Evolutionary conservation across 306 rosid species (phyloP), one percentile per base, ranked within the genome.

Genomic region (Carpinus fangiana): DNA sequence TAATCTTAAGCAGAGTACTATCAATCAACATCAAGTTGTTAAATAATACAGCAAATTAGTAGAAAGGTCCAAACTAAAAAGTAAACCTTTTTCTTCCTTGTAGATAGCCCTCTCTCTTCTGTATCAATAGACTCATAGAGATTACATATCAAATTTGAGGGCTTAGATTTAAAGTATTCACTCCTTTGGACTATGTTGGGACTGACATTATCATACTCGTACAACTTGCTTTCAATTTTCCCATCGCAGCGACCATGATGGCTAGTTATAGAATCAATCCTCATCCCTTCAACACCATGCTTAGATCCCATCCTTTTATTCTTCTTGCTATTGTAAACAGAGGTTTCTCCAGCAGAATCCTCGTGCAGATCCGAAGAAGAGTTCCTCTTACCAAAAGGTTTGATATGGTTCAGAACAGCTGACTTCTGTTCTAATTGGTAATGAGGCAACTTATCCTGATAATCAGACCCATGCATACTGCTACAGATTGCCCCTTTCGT

Each of bases 351-450:
- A 67, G 73, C 81, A 74, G 92, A 80, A 71, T 86, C 94, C 72
- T 87, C 97, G 62, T 84, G 86, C 76, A 85, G 78, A 85, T 90
- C 93, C 69, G 82, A 80, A 82, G 93, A 72, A 69, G 97, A 84
- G 86, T 85, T 91, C 84, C 82, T 85, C 38, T 81, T 86, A 77
- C 90, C 85, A 52, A 87, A 79, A 64, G 85, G 75, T 54, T 81
- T 57, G 53, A 77, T 43, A 73, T 80, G 43, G 80, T 79, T 74
- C 51, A 81, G 77, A 73, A 83, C 78, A 23, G 79, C 51, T 38
- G 78, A 82, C 78, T 80, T 85, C 74, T 79, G 87, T 83, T 87
- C 91, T 54, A 72, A 70, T 62, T 76, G 81, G 47, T 79, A 79
- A 73, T 69, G 41, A 51, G 87, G 55, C 74, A 88, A 91, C 78